phyloP scores from a whole-genome alignment of 2,329 filamentous ascomycete species.

The Aspergillus sergii region DNA sequence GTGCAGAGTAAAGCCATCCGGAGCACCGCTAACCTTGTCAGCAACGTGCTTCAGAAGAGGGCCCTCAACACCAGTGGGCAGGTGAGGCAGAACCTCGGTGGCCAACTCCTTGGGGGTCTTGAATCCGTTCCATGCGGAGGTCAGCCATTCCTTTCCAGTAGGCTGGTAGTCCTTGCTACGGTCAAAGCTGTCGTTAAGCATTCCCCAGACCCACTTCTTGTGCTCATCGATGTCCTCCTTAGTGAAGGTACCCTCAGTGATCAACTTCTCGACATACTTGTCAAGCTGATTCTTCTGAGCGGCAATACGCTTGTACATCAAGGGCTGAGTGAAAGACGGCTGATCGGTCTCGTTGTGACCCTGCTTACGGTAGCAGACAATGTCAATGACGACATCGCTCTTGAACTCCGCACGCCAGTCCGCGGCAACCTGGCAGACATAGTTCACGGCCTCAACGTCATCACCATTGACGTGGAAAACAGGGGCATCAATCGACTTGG shows the following conservation, averaged over 20 bases:
- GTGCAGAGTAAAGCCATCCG: slow-evolving; percentile 86
- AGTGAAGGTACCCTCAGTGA: slow-evolving; percentile 91
- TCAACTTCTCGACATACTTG: slow-evolving; percentile 87
- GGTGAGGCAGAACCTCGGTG: slow-evolving; percentile 89
- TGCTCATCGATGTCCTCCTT: slow-evolving; percentile 98
- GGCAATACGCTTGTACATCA: slow-evolving; percentile 99
- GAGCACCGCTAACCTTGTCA: slow-evolving; percentile 73
- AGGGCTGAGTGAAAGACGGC: slow-evolving; percentile 97
- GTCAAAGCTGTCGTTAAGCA: slow-evolving; percentile 96
- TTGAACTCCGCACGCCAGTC: slow-evolving; percentile 99
- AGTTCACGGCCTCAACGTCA: slow-evolving; percentile 97
- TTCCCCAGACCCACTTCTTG: slow-evolving; percentile 99
- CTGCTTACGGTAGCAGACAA: slow-evolving; percentile 98
- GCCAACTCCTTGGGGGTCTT: slow-evolving; percentile 98
- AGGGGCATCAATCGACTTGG: slow-evolving; percentile 96
- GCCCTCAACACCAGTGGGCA: slow-evolving; percentile 76
- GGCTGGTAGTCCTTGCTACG: slow-evolving; percentile 98
- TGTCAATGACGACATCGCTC: slow-evolving; percentile 95
- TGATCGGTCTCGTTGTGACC: slow-evolving; percentile 99
- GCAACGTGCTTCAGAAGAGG: slow-evolving; percentile 80
- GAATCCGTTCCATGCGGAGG: slow-evolving; percentile 98
- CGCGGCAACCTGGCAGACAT: slow-evolving; percentile 92
- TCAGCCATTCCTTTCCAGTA: slow-evolving; percentile 96
- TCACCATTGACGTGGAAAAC: slow-evolving; percentile 99
- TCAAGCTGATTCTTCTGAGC: slow-evolving; percentile 83